Conservation (phyloP, 192 early-diverging fungal species). For the Allomyces macrogynus region DNA sequence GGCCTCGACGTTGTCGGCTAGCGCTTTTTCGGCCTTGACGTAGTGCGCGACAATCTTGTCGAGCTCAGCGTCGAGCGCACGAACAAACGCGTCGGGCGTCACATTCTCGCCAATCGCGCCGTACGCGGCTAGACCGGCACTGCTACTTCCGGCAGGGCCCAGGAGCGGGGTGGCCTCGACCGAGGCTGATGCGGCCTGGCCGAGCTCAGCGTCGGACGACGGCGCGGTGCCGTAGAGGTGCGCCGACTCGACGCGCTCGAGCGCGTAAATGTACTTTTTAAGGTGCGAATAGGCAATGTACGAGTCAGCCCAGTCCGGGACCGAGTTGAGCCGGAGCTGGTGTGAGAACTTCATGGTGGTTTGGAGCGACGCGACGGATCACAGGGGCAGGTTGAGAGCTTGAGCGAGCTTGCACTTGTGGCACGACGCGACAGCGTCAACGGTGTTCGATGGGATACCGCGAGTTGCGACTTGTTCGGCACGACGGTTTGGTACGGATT, state of each 20-base stretch:
- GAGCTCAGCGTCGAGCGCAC: constrained; percentile 63
- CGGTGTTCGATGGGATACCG: too few relatives aligned
- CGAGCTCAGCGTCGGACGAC: too few relatives aligned
- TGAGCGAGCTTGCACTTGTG: too few relatives aligned
- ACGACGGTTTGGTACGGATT: too few relatives aligned
- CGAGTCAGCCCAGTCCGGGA: constrained; percentile 64
- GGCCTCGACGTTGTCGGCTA: constrained; percentile 42
- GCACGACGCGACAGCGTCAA: too few relatives aligned
- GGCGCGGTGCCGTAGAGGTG: not conserved
- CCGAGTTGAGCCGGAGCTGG: constrained; percentile 75
- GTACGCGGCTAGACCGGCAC: not conserved
- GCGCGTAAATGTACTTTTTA: constrained; percentile 56
- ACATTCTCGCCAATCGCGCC: not conserved
- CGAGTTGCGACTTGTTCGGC: too few relatives aligned
- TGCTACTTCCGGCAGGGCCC: too few relatives aligned
- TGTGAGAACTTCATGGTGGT: constrained; percentile 76
- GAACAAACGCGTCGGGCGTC: constrained; percentile 23
- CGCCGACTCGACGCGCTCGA: constrained; percentile 20
- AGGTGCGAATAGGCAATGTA: constrained; percentile 59
- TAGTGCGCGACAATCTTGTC: constrained; percentile 70
- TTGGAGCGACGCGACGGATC: too few relatives aligned
- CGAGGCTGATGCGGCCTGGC: not conserved
- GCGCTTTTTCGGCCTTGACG: constrained; percentile 55
- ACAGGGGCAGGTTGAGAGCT: too few relatives aligned
- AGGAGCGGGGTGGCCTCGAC: not conserved